Evolutionary conservation across 208 protist genomes (phyloP).

Genomic region (Trypanosoma theileri): DNA sequence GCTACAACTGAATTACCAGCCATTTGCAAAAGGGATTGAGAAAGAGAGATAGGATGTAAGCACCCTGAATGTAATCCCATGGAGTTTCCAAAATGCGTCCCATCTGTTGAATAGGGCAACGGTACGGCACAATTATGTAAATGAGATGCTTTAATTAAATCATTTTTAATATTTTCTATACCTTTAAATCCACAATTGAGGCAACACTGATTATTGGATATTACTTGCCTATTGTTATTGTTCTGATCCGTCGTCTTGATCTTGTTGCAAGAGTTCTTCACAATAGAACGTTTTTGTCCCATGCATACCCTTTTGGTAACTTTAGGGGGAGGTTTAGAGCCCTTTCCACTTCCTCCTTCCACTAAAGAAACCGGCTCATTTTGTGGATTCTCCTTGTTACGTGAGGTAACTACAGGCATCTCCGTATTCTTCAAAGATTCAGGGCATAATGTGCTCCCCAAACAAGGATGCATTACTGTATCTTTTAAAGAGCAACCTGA

Average conservation of each 20-base stretch:
- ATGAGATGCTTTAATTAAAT: neutral
- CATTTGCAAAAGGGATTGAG: neutral
- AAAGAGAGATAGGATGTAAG: constrained; percentile 1
- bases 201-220: neutral
- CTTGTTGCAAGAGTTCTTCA: constrained; percentile 1
- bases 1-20: neutral
- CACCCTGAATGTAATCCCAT: neutral
- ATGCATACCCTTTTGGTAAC: constrained; percentile 15
- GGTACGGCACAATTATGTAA: neutral
- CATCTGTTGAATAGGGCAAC: neutral
- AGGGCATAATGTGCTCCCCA: no score
- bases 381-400: neutral
- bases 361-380: neutral
- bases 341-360: constrained; percentile 1
- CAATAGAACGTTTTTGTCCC: neutral
- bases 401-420: neutral
- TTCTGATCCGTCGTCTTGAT: neutral
- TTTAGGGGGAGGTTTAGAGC: constrained; percentile 23
- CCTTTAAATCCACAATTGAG: neutral
- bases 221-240: neutral
- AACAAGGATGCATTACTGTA: no score
- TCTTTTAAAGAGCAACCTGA: no score
- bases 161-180: neutral
- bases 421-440: neutral
- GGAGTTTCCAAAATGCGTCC: neutral